phyloP scores from a whole-genome alignment of 805 yeast genomes.

The Candida sphagnicola region DNA sequence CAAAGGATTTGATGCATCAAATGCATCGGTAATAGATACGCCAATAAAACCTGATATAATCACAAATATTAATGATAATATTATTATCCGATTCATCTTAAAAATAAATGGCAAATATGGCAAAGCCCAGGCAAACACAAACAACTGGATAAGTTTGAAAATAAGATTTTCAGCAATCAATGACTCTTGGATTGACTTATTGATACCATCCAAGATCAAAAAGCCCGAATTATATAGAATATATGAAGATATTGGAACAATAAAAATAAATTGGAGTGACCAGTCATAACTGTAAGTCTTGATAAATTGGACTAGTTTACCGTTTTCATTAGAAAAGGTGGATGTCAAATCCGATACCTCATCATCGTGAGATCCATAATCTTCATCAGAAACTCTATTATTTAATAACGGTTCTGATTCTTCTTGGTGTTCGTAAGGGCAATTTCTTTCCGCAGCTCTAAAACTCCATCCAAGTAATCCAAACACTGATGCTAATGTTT shows the following conservation, averaged over 20 bases:
- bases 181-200: conserved; percentile 72
- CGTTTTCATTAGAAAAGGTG: conserved; percentile 6
- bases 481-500: conserved; percentile 43
- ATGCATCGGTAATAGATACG: conserved; percentile 50
- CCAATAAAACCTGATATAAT: conserved; percentile 33
- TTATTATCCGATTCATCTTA: conserved; percentile 54
- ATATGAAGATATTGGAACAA: conserved; percentile 63
- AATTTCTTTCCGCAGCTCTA: conserved; percentile 3
- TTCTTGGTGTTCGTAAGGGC: conserved; percentile 11
- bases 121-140: conserved; percentile 29
- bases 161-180: conserved; percentile 35
- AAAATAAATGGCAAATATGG: conserved; percentile 69
- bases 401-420: conserved; percentile 31
- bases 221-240: conserved; percentile 53
- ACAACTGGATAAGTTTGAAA: conserved; percentile 21
- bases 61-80: conserved; percentile 34
- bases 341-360: conserved; percentile 9
- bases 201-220: conserved; percentile 57
- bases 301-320: conserved; percentile 5
- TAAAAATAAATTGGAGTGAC: conserved; percentile 65
- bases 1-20: conserved; percentile 58
- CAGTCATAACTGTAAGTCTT: conserved; percentile 69
- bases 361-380: conserved; percentile 12
- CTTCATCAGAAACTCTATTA: conserved; percentile 13
- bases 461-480: conserved; percentile 49